These are phyloP conservation scores for Mrakiaceae sp. DNA, from an alignment of 1,284 basidiomycete species.

Conservation along the genomic window DNA sequence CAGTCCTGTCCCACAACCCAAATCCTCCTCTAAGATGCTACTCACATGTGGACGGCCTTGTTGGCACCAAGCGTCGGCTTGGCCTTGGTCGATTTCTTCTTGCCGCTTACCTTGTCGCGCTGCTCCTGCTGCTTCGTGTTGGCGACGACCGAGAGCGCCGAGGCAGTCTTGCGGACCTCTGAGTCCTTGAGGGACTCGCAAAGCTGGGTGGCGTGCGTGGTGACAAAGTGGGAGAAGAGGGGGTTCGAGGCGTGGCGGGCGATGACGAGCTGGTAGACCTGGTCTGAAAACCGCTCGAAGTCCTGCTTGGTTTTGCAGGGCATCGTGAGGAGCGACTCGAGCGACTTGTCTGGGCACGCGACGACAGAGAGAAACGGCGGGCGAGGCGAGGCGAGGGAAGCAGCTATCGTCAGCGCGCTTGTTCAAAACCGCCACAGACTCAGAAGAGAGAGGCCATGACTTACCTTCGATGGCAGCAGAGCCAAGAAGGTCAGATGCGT, in stretches of 20 bases:
- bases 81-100: slow-evolving; percentile 61
- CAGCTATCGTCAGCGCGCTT: neutral
- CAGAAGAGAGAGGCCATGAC: slow-evolving; percentile 19
- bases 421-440: neutral
- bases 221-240: slow-evolving; percentile 67
- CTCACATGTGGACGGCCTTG: slow-evolving; percentile 52
- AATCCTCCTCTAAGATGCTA: slow-evolving; percentile 19
- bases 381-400: neutral
- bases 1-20: neutral
- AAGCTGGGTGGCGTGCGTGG: slow-evolving; percentile 63
- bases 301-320: slow-evolving; percentile 77
- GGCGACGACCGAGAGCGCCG: slow-evolving; percentile 65
- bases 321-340: slow-evolving; percentile 47
- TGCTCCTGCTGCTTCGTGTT: slow-evolving; percentile 90
- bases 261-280: slow-evolving; percentile 60
- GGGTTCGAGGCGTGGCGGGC: slow-evolving; percentile 67
- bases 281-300: slow-evolving; percentile 57
- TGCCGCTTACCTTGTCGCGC: slow-evolving; percentile 69
- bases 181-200: slow-evolving; percentile 67
- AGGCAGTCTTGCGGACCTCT: slow-evolving; percentile 77
- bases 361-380: neutral
- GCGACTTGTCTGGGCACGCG: neutral
- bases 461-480: slow-evolving; percentile 53
- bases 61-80: slow-evolving; percentile 58
- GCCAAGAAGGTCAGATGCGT: slow-evolving; percentile 69